Evolutionary conservation across 2,329 filamentous ascomycete genomes (phyloP).

Genomic region (Dactylonectria macrodidyma): DNA sequence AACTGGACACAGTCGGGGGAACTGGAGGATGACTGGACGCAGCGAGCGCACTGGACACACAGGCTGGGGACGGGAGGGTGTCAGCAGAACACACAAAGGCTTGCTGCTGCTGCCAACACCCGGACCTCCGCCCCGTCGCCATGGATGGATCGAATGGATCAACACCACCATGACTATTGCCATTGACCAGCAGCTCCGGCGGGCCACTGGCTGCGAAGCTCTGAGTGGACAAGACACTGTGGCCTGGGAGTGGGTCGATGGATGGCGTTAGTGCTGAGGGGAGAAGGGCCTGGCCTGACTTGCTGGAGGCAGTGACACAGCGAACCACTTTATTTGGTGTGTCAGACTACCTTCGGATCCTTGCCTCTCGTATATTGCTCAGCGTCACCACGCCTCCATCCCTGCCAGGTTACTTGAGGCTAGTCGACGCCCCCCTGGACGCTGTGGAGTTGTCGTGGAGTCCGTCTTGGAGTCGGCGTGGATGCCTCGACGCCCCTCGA

Average conservation of each 20-base stretch:
- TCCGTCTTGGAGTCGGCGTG: not conserved
- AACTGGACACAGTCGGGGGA: not conserved
- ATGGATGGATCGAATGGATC: slow-evolving; percentile 17
- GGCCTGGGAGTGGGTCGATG: slow-evolving; percentile 48
- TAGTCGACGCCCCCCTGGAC: slow-evolving; percentile 45
- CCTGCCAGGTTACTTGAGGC: slow-evolving; percentile 49
- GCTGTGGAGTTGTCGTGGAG: not conserved
- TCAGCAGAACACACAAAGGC: slow-evolving; percentile 46
- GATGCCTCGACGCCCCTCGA: slow-evolving; percentile 27
- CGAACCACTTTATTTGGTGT: slow-evolving; percentile 62
- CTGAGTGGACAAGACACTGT: slow-evolving; percentile 40
- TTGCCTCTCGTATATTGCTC: slow-evolving; percentile 66
- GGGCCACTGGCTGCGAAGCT: slow-evolving; percentile 4
- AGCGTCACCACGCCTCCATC: slow-evolving; percentile 59
- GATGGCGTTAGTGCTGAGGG: slow-evolving; percentile 52
- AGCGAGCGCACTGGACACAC: not conserved
- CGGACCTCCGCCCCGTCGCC: slow-evolving; percentile 32
- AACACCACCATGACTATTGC: slow-evolving; percentile 11
- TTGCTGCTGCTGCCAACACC: slow-evolving; percentile 18
- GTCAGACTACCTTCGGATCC: slow-evolving; percentile 61
- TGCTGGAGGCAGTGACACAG: slow-evolving; percentile 42
- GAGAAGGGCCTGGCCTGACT: slow-evolving; percentile 12
- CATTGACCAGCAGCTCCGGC: not conserved
- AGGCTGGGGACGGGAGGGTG: slow-evolving; percentile 33
- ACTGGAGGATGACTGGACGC: not conserved